phyloP scores from a whole-genome alignment of 2,329 filamentous ascomycete species.

The Fonsecaea multimorphosa region DNA sequence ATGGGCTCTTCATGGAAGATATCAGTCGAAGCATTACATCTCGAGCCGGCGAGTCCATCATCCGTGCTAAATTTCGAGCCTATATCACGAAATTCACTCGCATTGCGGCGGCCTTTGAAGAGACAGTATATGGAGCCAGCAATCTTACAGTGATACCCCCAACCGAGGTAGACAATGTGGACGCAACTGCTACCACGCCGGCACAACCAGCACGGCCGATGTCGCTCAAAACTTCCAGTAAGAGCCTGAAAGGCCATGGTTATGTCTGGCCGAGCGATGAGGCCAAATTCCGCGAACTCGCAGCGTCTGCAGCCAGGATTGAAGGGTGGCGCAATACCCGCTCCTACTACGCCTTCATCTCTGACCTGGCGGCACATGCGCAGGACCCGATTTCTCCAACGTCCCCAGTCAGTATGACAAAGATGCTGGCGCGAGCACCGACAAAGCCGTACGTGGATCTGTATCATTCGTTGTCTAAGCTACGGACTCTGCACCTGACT shows the following conservation, averaged over 20 bases:
- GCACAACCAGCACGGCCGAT: slow-evolving; percentile 27
- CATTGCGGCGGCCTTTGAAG: slow-evolving; percentile 91
- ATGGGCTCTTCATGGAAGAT: slow-evolving; percentile 85
- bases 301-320: slow-evolving; percentile 88
- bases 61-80: slow-evolving; percentile 89
- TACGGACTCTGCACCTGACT: slow-evolving; percentile 79
- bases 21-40: slow-evolving; percentile 82
- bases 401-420: slow-evolving; percentile 57
- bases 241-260: slow-evolving; percentile 74
- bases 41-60: slow-evolving; percentile 85
- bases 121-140: slow-evolving; percentile 90
- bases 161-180: slow-evolving; percentile 64
- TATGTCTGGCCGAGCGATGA: slow-evolving; percentile 92
- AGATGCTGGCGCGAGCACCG: slow-evolving; percentile 57
- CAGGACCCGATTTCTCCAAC: slow-evolving; percentile 49
- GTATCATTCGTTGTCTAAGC: slow-evolving; percentile 88
- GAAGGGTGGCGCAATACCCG: slow-evolving; percentile 96
- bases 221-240: slow-evolving; percentile 34
- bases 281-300: slow-evolving; percentile 81
- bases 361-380: slow-evolving; percentile 59
- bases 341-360: slow-evolving; percentile 94
- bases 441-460: slow-evolving; percentile 78
- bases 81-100: slow-evolving; percentile 96
- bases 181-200: slow-evolving; percentile 45
- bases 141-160: slow-evolving; percentile 80